A percentile compares a stretch with the other conserved stretches of the same genome.
These are phyloP conservation scores for Colletotrichum destructivum DNA, from an alignment of 2,329 filamentous ascomycete species.

Conservation along the genomic window DNA sequence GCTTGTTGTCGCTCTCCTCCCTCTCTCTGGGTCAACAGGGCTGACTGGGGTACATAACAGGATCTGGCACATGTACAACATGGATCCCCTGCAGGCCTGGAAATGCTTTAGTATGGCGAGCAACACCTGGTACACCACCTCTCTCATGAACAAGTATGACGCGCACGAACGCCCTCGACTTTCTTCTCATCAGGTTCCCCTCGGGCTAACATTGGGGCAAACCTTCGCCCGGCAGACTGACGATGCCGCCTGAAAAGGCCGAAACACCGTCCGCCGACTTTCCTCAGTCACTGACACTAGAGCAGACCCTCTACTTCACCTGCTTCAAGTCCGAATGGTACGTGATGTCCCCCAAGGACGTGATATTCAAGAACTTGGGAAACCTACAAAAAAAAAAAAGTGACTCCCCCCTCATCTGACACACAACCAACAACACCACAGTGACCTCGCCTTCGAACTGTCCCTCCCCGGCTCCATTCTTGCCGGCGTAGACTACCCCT, in stretches of 20 bases:
- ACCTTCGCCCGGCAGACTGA: constrained; percentile 13
- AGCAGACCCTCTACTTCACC: constrained; percentile 41
- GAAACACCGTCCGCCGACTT: constrained; percentile 14
- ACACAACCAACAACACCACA: not conserved
- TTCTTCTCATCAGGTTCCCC: too few relatives aligned
- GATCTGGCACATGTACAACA: constrained; percentile 43
- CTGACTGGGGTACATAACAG: constrained; percentile 21
- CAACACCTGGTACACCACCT: constrained; percentile 37
- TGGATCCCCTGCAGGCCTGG: constrained; percentile 42
- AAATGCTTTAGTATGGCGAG: constrained; percentile 43
- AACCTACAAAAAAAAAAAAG: too few relatives aligned
- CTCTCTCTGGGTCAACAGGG: not conserved
- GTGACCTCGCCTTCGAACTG: constrained; percentile 36
- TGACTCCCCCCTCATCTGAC: not conserved
- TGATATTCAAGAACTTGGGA: too few relatives aligned
- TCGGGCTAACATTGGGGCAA: not conserved
- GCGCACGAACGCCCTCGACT: too few relatives aligned
- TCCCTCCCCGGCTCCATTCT: constrained; percentile 36
- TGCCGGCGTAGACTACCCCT: constrained; percentile 33
- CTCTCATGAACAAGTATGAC: constrained; percentile 31
- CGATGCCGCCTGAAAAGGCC: constrained; percentile 12
- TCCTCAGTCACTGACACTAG: constrained; percentile 23
- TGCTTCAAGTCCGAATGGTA: constrained; percentile 41
- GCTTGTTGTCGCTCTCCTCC: not conserved
- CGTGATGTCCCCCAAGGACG: not conserved